Base-by-base conservation (phyloP, 805 yeast species). In the Saccharomycopsis lassenensis region DNA sequence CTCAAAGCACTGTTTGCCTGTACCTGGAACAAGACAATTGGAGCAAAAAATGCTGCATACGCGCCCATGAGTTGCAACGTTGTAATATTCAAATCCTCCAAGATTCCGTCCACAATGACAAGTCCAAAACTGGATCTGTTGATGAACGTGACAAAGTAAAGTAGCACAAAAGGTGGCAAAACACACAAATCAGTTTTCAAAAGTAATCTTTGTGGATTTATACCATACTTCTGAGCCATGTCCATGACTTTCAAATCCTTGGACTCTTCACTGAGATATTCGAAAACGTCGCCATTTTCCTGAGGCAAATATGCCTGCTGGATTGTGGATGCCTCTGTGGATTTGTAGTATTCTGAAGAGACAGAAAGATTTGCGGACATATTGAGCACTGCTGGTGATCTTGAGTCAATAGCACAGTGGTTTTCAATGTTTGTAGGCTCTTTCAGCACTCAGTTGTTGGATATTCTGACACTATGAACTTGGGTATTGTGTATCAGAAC, bases 121-220 rank as follows among this genome's bases (percentile, higher is more conserved):
- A 79, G 77, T 23, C 84, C 72, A 41, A 79, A 76, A 51, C 78
- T 79, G 35, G 77, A 83, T 52, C 85, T 63, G 51, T 80, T 86
- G 50, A 80, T 56, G 47, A 78, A 79, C 1, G 85, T 76, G 45
- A 78, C 62, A 49, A 79, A 68, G 49, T 79, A 79, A 25, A 79
- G 59, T 26, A 77, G 51, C 51, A 82, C 74, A 46, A 79, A 77
- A 16, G 83, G 74, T 3, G 85, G 82, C 16, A 79, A 71, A 25
- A 80, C 72, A 36, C 78, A 68, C 2, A 70, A 31, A 49, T 80
- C 89, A 22, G 75, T 61, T 46, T 77, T 78, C 62, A 69, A 57
- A 71, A 72, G 67, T 26, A 79, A 56, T 46, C 58, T 64, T 30
- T 48, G 55, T 18, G 73, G 73, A 51, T 77, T 61, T 24, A 79